A percentile compares a stretch with the other conserved stretches of the same genome.
Evolutionary conservation across 805 yeast genomes (phyloP).

Genomic region (Candida yuanshanica): DNA sequence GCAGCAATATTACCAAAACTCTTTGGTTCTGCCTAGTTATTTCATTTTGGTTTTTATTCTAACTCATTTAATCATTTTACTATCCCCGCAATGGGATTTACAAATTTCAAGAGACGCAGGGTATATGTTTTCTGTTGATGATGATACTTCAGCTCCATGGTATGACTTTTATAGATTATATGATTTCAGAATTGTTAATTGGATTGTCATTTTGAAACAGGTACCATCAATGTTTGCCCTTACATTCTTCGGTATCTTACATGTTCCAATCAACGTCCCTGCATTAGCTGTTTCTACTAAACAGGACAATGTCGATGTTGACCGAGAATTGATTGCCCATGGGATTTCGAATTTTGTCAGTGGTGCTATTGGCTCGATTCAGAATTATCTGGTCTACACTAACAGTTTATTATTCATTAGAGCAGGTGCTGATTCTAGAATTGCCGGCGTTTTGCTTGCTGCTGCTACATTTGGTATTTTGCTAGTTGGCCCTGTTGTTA

Average conservation of each 20-base stretch:
- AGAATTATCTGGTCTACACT: conserved; percentile 91
- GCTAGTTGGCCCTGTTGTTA: conserved; percentile 87
- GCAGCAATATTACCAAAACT: conserved; percentile 56
- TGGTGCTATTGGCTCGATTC: conserved; percentile 83
- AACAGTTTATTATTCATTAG: conserved; percentile 86
- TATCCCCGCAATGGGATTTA: conserved; percentile 63
- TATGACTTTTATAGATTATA: conserved; percentile 74
- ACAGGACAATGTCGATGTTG: conserved; percentile 80
- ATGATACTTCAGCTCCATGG: conserved; percentile 77
- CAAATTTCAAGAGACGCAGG: conserved; percentile 62
- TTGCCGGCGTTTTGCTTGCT: conserved; percentile 89
- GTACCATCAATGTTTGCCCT: conserved; percentile 93
- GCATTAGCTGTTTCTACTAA: conserved; percentile 90
- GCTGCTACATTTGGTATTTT: conserved; percentile 73
- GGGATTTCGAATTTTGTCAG: conserved; percentile 85
- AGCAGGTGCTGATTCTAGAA: conserved; percentile 88
- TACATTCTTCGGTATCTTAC: conserved; percentile 91
- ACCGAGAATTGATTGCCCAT: conserved; percentile 90
- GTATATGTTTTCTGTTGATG: conserved; percentile 64
- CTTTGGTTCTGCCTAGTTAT: conserved; percentile 75
- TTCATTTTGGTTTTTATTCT: conserved; percentile 64
- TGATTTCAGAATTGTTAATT: conserved; percentile 65
- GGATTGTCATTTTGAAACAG: conserved; percentile 61
- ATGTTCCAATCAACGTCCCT: conserved; percentile 97
- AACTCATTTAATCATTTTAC: conserved; percentile 63